Percentiles rank a stretch among this genome's conserved stretches.
Conservation (phyloP, 2,329 filamentous ascomycete species). For the Emergomyces orientalis region DNA sequence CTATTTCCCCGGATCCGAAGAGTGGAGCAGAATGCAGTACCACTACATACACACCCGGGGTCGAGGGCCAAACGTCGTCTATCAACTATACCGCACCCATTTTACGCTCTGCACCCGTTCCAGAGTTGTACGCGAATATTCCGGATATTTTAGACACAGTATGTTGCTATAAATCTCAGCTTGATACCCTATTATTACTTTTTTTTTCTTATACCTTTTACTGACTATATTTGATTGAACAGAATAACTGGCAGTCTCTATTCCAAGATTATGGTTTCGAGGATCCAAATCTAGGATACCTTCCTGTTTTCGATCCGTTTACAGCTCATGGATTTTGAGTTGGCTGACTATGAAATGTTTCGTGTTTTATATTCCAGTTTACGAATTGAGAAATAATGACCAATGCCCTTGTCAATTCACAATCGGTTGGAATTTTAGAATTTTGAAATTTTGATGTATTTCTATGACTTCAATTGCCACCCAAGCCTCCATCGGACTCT, state of each 20-base stretch:
- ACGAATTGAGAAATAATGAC: background rate
- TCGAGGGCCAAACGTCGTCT: background rate
- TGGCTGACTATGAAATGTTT: background rate
- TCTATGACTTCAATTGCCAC: background rate
- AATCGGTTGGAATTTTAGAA: background rate
- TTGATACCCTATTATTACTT: background rate
- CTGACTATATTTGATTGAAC: background rate
- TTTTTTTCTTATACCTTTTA: no score
- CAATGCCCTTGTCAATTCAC: background rate
- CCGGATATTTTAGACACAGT: background rate
- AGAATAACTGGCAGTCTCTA: background rate
- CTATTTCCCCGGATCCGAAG: background rate
- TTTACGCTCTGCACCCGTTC: background rate
- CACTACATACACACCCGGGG: background rate
- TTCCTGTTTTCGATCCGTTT: background rate
- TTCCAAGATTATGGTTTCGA: slow-evolving; percentile 2
- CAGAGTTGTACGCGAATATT: background rate
- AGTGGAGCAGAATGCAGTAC: background rate
- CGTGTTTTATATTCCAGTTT: background rate
- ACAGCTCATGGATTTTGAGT: background rate
- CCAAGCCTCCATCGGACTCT: background rate
- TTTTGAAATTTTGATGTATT: background rate
- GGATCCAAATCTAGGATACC: background rate
- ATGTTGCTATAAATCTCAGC: background rate
- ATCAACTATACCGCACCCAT: background rate